phyloP scores from a whole-genome alignment of 495 filamentous ascomycete genomes.

The Coniosporium apollinis region DNA sequence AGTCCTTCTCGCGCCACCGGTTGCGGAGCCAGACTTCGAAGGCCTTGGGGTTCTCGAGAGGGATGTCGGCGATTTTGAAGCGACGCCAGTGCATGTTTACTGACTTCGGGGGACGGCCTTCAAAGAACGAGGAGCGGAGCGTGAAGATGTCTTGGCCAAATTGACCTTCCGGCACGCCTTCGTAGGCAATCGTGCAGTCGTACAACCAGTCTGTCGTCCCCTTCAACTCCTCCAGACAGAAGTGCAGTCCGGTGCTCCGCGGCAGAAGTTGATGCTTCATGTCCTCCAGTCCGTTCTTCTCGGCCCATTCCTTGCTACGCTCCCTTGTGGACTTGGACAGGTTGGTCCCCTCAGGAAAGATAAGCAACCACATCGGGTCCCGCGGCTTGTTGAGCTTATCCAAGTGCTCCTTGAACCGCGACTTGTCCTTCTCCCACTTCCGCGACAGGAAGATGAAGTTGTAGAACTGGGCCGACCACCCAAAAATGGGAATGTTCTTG shows the following conservation, averaged over 20 bases:
- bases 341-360: constrained; percentile 29
- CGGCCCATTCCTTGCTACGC: constrained; percentile 21
- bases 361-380: constrained; percentile 27
- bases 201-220: constrained; percentile 25
- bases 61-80: constrained; percentile 22
- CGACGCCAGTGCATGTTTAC: constrained; percentile 30
- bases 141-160: constrained; percentile 29
- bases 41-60: constrained; percentile 19
- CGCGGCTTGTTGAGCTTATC: constrained; percentile 19
- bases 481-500: constrained; percentile 24
- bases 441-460: constrained; percentile 27
- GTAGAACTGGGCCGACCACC: constrained; percentile 25
- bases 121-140: constrained; percentile 24
- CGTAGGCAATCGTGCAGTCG: constrained; percentile 28
- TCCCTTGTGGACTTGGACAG: constrained; percentile 18
- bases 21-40: constrained; percentile 25
- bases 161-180: constrained; percentile 23
- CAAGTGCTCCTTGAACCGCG: constrained; percentile 19
- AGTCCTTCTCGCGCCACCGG: constrained; percentile 28
- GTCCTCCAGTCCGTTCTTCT: constrained; percentile 22
- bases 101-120: constrained; percentile 26
- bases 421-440: constrained; percentile 24
- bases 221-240: constrained; percentile 24
- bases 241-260: constrained; percentile 23
- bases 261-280: constrained; percentile 28